phyloP scores from a whole-genome alignment of 2,329 filamentous ascomycete genomes.

The Lachnellula subtilissima region DNA sequence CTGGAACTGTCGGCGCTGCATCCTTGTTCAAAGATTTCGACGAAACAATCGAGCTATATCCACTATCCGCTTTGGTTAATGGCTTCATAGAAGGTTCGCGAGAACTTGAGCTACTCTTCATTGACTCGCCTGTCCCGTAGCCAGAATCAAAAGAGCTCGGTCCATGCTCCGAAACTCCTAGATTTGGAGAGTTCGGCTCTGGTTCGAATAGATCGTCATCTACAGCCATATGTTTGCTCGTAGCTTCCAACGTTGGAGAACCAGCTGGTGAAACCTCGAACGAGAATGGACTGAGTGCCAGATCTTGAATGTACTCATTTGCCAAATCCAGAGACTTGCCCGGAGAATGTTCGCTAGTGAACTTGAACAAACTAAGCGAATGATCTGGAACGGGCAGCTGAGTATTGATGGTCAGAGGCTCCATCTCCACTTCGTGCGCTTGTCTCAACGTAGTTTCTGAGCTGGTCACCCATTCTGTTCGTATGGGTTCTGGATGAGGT shows the following conservation, averaged over 20 bases:
- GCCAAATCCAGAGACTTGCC: constrained; percentile 20
- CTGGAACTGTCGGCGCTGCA: constrained; percentile 5
- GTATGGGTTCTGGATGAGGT: constrained; percentile 16
- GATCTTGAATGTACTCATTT: constrained; percentile 22
- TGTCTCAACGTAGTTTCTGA: constrained; percentile 23
- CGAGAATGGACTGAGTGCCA: constrained; percentile 33
- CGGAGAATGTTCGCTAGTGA: constrained; percentile 18
- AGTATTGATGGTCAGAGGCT: constrained; percentile 15
- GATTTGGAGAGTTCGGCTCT: constrained; percentile 20
- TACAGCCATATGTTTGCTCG: constrained; percentile 44
- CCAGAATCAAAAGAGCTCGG: constrained; percentile 25
- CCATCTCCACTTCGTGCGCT: constrained; percentile 3
- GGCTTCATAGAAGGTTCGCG: constrained; percentile 30
- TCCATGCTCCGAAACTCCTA: constrained; percentile 1
- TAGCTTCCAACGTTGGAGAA: constrained; percentile 38
- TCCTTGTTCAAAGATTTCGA: constrained; percentile 45
- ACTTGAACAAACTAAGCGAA: constrained; percentile 18
- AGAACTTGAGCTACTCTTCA: constrained; percentile 5
- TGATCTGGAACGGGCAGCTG: constrained; percentile 11
- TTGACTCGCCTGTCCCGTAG: constrained; percentile 12
- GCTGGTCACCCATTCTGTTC: constrained; percentile 18
- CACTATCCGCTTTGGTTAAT: constrained; percentile 55
- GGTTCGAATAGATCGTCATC: constrained; percentile 44
- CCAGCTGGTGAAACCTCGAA: constrained; percentile 29
- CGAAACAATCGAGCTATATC: constrained; percentile 57